Evolutionary conservation across 768 basidiomycete species (phyloP), one percentile per base, ranked within the genome.

Genomic region (Boletus pseudopeckii): DNA sequence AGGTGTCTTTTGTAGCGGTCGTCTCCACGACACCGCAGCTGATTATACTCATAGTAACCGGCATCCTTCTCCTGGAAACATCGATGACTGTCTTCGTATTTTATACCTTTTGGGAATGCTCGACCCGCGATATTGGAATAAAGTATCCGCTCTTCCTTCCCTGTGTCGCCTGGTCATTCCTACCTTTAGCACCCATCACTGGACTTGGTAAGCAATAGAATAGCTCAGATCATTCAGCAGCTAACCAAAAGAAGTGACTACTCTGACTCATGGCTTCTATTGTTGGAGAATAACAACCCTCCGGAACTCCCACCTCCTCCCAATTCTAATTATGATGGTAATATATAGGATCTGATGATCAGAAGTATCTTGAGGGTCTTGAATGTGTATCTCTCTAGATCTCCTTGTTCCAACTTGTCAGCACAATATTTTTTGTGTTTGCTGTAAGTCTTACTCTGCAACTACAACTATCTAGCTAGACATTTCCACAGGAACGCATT

Each of bases 241-340:
- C 30, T 55, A 8, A 54, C 13, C 13, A 3, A 32, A 24, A 24
- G 1, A 33, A 61, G 60, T 61, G 8, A 57, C 52, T 6, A 53
- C 46, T 7, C 7, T 57, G 15, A 62, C 50, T 3, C 60, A 62
- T 7, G 40, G 56, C 8, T 57, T 61, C 37, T 54, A 48, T 47
- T 58, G 52, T 46, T 61, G 60, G 60, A 50, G 50, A 54, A 58
- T 62, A 49, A 40, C 49, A 32, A 47, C 24, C 28, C 24, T 62
- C 13, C 22, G 36, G 10, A 24, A 14, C 33, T 48, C 39, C 5
- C 38, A 33, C n/a, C 7, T 44, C 15, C n/a, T 61, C 15, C 28
- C 32, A 9, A 5, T 50, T 38, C 32, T 41, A 0, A 57, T 62
- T 33, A 52, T 58, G 55, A 46, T 40, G 56, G 60, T 61, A 34